phyloP scores from a whole-genome alignment of 2,329 filamentous ascomycete species.

The Paecilomyces sp. region DNA sequence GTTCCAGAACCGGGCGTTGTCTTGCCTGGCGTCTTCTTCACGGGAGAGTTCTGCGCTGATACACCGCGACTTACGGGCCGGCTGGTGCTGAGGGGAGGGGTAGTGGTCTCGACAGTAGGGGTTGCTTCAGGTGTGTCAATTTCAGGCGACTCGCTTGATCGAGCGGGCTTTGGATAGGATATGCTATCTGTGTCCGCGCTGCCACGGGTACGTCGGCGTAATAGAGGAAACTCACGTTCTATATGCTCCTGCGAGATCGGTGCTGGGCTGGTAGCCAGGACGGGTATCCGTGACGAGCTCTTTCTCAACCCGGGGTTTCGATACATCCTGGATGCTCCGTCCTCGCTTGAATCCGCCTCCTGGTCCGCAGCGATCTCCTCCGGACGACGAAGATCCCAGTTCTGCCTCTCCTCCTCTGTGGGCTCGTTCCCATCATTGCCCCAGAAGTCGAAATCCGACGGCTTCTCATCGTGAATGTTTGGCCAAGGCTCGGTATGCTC shows the following conservation, averaged over 20 bases:
- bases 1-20: conserved; percentile 18
- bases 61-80: conserved; percentile 1
- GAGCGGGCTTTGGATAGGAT: conserved; percentile 55
- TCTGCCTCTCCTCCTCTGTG: conserved; percentile 38
- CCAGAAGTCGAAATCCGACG: conserved; percentile 19
- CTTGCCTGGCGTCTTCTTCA: conserved; percentile 24
- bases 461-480: conserved; percentile 25
- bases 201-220: conserved; percentile 52
- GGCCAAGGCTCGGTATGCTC: conserved; percentile 30
- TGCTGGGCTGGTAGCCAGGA: conserved; percentile 70
- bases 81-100: conserved; percentile 19
- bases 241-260: conserved; percentile 66
- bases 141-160: conserved; percentile 53
- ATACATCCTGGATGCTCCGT: conserved; percentile 42
- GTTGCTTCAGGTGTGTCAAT: conserved; percentile 14
- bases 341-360: conserved; percentile 26
- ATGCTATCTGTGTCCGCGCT: conserved; percentile 56
- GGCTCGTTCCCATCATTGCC: conserved; percentile 27
- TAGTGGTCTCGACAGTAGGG: conserved; percentile 17
- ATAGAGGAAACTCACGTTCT: conserved; percentile 64
- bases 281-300: conserved; percentile 73
- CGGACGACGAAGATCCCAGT: conserved; percentile 68
- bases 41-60: conserved; percentile 17
- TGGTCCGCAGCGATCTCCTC: conserved; percentile 61
- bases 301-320: conserved; percentile 48